Evolutionary conservation across 73 alveolate genomes (phyloP), one percentile per base, ranked within the genome.

Genomic region (Effrenium voratum): DNA sequence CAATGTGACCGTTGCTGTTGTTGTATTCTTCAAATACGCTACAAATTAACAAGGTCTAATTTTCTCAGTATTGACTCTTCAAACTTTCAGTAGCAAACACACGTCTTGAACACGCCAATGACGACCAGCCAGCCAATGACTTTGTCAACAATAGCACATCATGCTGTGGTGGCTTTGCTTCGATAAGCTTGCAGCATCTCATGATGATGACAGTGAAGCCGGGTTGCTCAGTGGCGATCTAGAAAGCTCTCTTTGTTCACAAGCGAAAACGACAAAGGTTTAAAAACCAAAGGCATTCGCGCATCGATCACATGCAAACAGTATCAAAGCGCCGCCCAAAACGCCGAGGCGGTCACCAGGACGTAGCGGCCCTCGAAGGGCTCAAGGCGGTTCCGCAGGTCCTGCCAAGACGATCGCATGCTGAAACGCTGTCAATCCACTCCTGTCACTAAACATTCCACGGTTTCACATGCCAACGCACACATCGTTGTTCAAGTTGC

Each of bases 331-430:
- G 26, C 19, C 63, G 63, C 26, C 8, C 63, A 40, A 4, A 59
- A 26, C 63, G 60, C 57, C 49, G 50, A 26, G 30, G n/a, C 47
- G 52, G 38, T 22, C 92, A 46, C 97, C 97, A 90, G 76, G 24
- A 90, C 97, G 24, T 90, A 90, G 97, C 97, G 97, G 28, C 97
- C 97, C 75, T 68, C 97, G 44, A 30, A 90, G 34, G 97, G 97
- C 76, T 90, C 97, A 3, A 90, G 97, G 57, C 97, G 97, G 22
- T 90, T 90, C 55, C 97, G 97, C 4, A 90, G 97, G 28, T 90
- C 97, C 97, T 90, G 92, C 19, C 15, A 66, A 30, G n/a, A n/a
- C n/a, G n/a, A n/a, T n/a, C n/a, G n/a, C n/a, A n/a, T n/a, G n/a
- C n/a, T n/a, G n/a, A n/a, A n/a, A n/a, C n/a, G n/a, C n/a, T n/a